Evolutionary conservation across 352 stramenopile genomes (phyloP).

Genomic region (Pythium brassicae): DNA sequence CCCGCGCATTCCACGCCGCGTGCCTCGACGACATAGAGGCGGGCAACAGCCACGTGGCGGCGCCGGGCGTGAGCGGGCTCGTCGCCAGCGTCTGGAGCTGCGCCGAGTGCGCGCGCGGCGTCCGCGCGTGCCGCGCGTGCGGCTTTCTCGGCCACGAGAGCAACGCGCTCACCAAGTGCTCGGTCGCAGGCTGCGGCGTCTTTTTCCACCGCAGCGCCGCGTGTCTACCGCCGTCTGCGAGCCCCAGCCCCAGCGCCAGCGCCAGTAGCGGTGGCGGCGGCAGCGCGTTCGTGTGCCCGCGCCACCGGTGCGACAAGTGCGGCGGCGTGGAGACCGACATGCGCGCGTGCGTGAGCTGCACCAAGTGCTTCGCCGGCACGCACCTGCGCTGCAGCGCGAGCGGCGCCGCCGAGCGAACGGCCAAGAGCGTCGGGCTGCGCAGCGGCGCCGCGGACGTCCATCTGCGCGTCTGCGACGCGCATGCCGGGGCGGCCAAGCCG

Average conservation of each 20-base stretch:
- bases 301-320: slow-evolving; percentile 55
- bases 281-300: slow-evolving; percentile 46
- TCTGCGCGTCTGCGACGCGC: slow-evolving; percentile 25
- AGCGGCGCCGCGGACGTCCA: too few relatives aligned
- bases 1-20: slow-evolving; percentile 48
- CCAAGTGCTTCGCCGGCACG: slow-evolving; percentile 38
- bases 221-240: slow-evolving; percentile 6
- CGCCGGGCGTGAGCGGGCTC: background rate
- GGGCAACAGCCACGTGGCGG: background rate
- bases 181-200: slow-evolving; percentile 46
- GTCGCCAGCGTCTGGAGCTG: slow-evolving; percentile 41
- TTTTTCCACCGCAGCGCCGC: slow-evolving; percentile 50
- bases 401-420: too few relatives aligned
- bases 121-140: slow-evolving; percentile 61
- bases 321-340: slow-evolving; percentile 44
- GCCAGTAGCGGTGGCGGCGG: too few relatives aligned
- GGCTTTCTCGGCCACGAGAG: slow-evolving; percentile 64
- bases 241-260: background rate
- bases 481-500: slow-evolving; percentile 14
- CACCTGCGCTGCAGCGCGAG: slow-evolving; percentile 23
- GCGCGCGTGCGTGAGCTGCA: slow-evolving; percentile 45
- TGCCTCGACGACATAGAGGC: slow-evolving; percentile 55
- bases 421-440: too few relatives aligned
- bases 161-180: slow-evolving; percentile 46
- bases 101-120: slow-evolving; percentile 48